Percentiles rank a stretch among this genome's conserved stretches.
Evolutionary conservation across 352 stramenopile species (phyloP).

Genomic region (Globisporangium nagaii): DNA sequence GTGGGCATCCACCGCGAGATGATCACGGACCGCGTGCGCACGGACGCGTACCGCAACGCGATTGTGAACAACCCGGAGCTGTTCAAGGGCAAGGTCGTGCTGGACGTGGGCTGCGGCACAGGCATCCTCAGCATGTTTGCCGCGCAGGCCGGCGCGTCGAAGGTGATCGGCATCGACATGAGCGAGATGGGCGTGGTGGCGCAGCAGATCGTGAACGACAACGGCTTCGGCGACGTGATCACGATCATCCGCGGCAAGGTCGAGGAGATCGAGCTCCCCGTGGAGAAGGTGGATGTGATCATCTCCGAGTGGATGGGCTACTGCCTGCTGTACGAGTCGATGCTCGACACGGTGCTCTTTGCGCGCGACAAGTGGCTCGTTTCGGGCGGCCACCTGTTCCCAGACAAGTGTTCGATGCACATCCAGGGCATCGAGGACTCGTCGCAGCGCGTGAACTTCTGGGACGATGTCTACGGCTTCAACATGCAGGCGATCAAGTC

Average conservation of each 20-base stretch:
- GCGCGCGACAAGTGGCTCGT: conserved; percentile 96
- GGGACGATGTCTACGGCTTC: conserved; percentile 98
- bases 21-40: conserved; percentile 89
- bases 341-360: conserved; percentile 96
- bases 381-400: conserved; percentile 92
- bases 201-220: conserved; percentile 91
- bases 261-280: conserved; percentile 89
- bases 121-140: conserved; percentile 98
- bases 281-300: conserved; percentile 95
- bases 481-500: conserved; percentile 97
- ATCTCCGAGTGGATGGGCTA: conserved; percentile 99
- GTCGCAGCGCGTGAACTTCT: conserved; percentile 84
- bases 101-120: conserved; percentile 97
- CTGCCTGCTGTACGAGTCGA: conserved; percentile 96
- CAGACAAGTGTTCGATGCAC: conserved; percentile 96
- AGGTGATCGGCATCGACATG: conserved; percentile 95
- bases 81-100: conserved; percentile 96
- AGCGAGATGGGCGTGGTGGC: conserved; percentile 94
- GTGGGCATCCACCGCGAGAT: conserved; percentile 98
- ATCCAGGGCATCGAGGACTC: conserved; percentile 79
- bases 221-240: conserved; percentile 88
- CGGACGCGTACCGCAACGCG: conserved; percentile 95
- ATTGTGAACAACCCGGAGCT: conserved; percentile 97
- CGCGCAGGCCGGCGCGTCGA: conserved; percentile 80
- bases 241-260: conserved; percentile 95